Base-by-base conservation (phyloP, 2,329 filamentous ascomycete species). In the Penicillium sp. region DNA sequence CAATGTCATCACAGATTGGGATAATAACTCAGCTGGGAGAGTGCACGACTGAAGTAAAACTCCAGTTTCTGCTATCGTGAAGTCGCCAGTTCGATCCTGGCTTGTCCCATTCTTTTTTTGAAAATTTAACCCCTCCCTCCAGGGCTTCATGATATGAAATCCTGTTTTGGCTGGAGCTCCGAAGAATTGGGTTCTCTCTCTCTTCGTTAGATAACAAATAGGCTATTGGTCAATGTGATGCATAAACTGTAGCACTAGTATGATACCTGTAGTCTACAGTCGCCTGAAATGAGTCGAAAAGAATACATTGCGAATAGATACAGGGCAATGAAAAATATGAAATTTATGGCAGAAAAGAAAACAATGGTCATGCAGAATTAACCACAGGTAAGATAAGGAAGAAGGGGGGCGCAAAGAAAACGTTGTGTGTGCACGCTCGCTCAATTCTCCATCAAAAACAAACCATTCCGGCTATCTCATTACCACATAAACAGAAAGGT, bases 381-480 rank as follows among this genome's bases (percentile, higher is more conserved):
- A 65, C 64, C 46, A 57, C 51, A 55, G 58, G 54, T 48, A 62
- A 26, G 58, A 59, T 22, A 51, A 14, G 19, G 28, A 10, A 22
- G 14, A 14, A 46, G 43, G 53, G 43, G 35, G 22, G 19, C 46
- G 55, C 57, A 57, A 65, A 56, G 54, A 56, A 67, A 57, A 65
- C 49, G 63, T 22, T 37, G 28, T 19, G 57, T 48, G 59, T 68
- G 63, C 65, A 65, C 63, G 66, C 66, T 68, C 65, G 67, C 67
- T 70, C 64, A 64, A 67, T 58, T 67, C 62, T 67, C 65, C 61
- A 60, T 58, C 60, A 67, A 59, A 64, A 54, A 57, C 28, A 57
- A 54, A 52, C 63, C 59, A 65, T 63, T 59, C 56, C 42, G 53
- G 58, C 52, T 64, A 54, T 58, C 61, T 63, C 59, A 70, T 70